Evolutionary conservation across 169 alveolate species (phyloP), one percentile per base, ranked within the genome.

Genomic region (Eimeria maxima): DNA sequence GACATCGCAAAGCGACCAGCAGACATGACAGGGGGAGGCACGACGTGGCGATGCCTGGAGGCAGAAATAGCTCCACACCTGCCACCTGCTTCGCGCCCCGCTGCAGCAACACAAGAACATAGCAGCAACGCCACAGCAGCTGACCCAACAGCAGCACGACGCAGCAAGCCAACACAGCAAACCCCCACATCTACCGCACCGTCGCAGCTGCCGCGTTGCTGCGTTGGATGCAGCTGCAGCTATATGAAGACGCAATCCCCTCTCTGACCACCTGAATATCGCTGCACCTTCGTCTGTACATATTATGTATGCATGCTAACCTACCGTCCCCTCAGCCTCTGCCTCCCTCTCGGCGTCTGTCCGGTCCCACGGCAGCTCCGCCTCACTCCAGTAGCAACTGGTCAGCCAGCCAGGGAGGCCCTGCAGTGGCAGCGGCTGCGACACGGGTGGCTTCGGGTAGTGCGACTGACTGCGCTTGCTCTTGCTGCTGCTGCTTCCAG

Each of bases 21-120:
- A 92, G 50, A 92, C 91, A 84, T 22, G 95, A 84, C 27, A 92
- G 91, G 42, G 95, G 95, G 67, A 92, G 84, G 67, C 91, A 92
- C 6, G 90, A 57, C 67, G 95, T 57, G 8, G 91, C 86, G 38
- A 92, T 63, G 57, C 95, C 95, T 4, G 92, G 74, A 14, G 95
- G 92, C 27, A 78, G 83, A 47, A 65, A 92, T 22, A 92, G 91
- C 71, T 92, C 95, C 38, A 92, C 80, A 27, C 95, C 95, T 20
- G 95, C 89, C 57, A 60, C 83, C 69, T 92, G 95, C 57, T 84
- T 74, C 67, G 16, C 27, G 42, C 92, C 83, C 29, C 90, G 90
- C 90, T 81, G 90, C 90, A 53, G 90, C 90, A 81, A 44, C 90
- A 24, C 47, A 45, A 27, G 38, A 33, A 1, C 38, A 33, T 33